A percentile compares a stretch with the other conserved stretches of the same genome.
Conservation (phyloP, 164 flowering plant genomes). For the Kingdonia uniflora region DNA sequence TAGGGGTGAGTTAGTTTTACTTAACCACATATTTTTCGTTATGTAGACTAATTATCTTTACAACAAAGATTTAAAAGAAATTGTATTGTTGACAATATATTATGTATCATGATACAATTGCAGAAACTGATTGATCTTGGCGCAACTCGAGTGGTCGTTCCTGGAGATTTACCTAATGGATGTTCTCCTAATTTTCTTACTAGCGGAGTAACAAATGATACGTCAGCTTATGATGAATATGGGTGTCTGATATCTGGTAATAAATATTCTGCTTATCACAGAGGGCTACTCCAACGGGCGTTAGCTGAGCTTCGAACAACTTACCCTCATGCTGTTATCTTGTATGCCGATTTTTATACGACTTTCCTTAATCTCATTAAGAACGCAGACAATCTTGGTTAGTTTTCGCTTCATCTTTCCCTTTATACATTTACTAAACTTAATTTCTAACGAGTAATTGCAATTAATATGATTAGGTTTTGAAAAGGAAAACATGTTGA, state of each 20-base stretch:
- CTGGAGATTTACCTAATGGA: slow-evolving; percentile 1
- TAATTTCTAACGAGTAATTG: no score
- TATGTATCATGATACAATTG: background rate
- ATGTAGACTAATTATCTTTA: background rate
- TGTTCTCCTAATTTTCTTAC: background rate
- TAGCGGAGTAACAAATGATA: background rate
- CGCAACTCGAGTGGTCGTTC: slow-evolving; percentile 2
- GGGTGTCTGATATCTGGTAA: slow-evolving; percentile 1
- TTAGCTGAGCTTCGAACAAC: background rate
- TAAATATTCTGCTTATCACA: background rate
- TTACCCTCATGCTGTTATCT: background rate
- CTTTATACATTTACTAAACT: no score
- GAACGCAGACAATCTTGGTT: background rate
- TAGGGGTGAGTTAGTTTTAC: background rate
- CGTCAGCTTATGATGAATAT: background rate
- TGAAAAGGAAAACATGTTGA: background rate
- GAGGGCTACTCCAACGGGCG: background rate
- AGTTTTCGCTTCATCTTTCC: background rate
- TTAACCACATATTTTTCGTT: background rate
- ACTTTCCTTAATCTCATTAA: background rate
- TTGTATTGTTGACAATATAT: no score
- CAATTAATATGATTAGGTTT: background rate
- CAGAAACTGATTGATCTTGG: slow-evolving; percentile 4
- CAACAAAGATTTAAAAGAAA: no score
- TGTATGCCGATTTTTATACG: background rate